phyloP scores from a whole-genome alignment of 805 yeast species.

The Starmera caribaea region DNA sequence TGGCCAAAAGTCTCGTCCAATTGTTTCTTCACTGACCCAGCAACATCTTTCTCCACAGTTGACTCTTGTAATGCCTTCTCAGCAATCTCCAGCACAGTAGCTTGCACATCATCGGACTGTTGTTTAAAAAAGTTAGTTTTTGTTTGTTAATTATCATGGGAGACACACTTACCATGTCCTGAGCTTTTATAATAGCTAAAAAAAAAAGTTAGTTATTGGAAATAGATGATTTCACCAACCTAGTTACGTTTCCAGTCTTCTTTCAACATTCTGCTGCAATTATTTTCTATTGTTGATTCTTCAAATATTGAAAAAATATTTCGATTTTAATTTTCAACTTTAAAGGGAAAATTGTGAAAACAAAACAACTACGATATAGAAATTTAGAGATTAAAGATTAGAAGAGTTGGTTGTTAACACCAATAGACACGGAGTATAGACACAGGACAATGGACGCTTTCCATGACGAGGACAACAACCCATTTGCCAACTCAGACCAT shows the following conservation, averaged over 20 bases:
- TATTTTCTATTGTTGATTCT: too few species aligned
- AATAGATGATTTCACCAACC: not conserved
- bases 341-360: too few species aligned
- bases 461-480: slow-evolving; percentile 24
- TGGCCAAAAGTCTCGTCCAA: slow-evolving; percentile 56
- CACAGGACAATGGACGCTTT: slow-evolving; percentile 3
- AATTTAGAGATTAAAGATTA: too few species aligned
- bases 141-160: not conserved
- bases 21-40: slow-evolving; percentile 52
- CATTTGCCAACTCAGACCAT: slow-evolving; percentile 20
- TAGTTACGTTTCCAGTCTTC: not conserved
- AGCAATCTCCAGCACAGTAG: slow-evolving; percentile 37
- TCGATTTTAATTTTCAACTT: too few species aligned
- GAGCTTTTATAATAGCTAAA: slow-evolving; percentile 17
- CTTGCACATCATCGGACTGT: slow-evolving; percentile 37
- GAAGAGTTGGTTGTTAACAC: too few species aligned
- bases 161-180: slow-evolving; percentile 11
- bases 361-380: too few species aligned
- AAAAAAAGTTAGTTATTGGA: not conserved
- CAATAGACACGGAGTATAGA: too few species aligned
- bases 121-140: not conserved
- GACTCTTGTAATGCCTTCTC: slow-evolving; percentile 32
- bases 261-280: not conserved
- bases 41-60: slow-evolving; percentile 50
- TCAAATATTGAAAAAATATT: too few species aligned